Evolutionary conservation across 352 stramenopile species (phyloP), one percentile per base, ranked within the genome.

Genomic region (Phytophthora fragariaefolia): DNA sequence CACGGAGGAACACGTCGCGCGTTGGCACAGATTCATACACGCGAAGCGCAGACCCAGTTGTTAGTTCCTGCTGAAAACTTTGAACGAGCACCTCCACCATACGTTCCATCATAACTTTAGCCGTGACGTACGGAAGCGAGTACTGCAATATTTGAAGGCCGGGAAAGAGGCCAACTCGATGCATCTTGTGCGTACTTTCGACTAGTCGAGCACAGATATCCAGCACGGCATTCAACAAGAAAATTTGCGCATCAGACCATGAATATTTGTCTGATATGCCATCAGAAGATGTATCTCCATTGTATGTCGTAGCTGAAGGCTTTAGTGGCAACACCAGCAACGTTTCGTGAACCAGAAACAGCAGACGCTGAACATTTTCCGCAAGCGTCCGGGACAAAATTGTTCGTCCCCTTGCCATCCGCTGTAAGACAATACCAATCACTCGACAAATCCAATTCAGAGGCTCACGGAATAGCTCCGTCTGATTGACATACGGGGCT

Each of bases 11-110:
- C 4, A 96, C 82, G 8, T 94, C 82, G 32, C 87, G 86, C 8
- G 82, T 90, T 18, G 79, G 73, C 24, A 91, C 60, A 10, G 74
- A 74, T 26, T 94, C 88, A 30, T 90, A 91, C 3, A 96, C 77
- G 1, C 78, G 76, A 22, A 96, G 63, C 3, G 72, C 77, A n/a
- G 86, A 78, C 9, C 83, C 78, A 6, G 77, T 56, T 0, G 83
- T 86, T 62, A 96, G 69, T 55, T 96, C 83, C 65, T 96, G 88
- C 70, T 93, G 82, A 34, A 93, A 93, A 38, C 74, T 87, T 17
- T 75, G 73, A 3, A 89, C 79, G 20, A 96, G 69, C 2, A 89
- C 69, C 2, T 73, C 57, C 4, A 92, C 79, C 27, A 89, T 74
- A 1, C 86, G 81, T 27, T 82, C 68, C 49, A 92, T 82, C 46